These are phyloP conservation scores for Talaromyces thailandensis DNA, from an alignment of 495 filamentous ascomycete genomes.

Conservation along the genomic window DNA sequence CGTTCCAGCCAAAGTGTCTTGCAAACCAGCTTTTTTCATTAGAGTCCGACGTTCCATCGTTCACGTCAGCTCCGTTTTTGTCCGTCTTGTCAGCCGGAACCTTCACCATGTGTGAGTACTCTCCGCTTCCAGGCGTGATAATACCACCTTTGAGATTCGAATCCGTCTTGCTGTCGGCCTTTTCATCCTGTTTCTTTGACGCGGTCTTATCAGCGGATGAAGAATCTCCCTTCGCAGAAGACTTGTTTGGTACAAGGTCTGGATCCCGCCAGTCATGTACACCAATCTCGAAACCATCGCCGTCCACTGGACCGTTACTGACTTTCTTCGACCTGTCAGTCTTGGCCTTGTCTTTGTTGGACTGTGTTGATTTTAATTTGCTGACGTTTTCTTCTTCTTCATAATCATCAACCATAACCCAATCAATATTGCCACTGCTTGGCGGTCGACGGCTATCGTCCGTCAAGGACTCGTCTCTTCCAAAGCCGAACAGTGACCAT, in stretches of 20 bases:
- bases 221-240: slow-evolving; percentile 17
- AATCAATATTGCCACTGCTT: slow-evolving; percentile 76
- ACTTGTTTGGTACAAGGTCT: slow-evolving; percentile 50
- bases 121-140: slow-evolving; percentile 70
- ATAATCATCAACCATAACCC: slow-evolving; percentile 63
- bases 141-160: slow-evolving; percentile 52
- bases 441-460: slow-evolving; percentile 61
- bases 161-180: slow-evolving; percentile 15
- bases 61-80: not conserved
- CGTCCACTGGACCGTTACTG: slow-evolving; percentile 19
- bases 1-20: slow-evolving; percentile 25
- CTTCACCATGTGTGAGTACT: slow-evolving; percentile 46
- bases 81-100: slow-evolving; percentile 5
- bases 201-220: slow-evolving; percentile 12
- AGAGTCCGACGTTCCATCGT: not conserved
- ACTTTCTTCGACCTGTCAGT: slow-evolving; percentile 11
- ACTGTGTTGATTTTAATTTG: slow-evolving; percentile 15
- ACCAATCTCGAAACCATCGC: slow-evolving; percentile 79
- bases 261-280: slow-evolving; percentile 91
- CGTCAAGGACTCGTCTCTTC: slow-evolving; percentile 16
- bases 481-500: slow-evolving; percentile 44
- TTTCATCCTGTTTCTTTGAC: slow-evolving; percentile 8
- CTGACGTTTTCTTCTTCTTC: slow-evolving; percentile 41
- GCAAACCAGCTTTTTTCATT: slow-evolving; percentile 27
- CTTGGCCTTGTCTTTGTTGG: slow-evolving; percentile 12